Base-by-base conservation (phyloP, 805 yeast genomes). In the Candida patagonica region DNA sequence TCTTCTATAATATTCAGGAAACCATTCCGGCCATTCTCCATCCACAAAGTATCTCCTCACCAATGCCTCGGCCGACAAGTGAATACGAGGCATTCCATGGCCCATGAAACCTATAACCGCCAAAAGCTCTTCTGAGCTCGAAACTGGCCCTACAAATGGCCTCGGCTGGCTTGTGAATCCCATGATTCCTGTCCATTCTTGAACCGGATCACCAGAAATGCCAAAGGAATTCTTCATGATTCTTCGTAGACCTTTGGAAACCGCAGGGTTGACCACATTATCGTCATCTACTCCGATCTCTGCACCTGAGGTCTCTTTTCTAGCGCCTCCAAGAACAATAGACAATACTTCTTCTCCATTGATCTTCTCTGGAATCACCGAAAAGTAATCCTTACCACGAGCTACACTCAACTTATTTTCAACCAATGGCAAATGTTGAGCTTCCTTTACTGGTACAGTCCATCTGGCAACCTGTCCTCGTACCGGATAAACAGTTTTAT, bases 11-110 rank as follows among this genome's bases (percentile, higher is more conserved):
- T 12, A 26, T 4, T 19, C 13, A 10, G 50, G 50, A 24, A 46
- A 44, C 50, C 50, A 46, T 7, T 31, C 33, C 6, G 50, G 50
- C 42, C 41, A 46, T n/a, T 26, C 9, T 19, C 37, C 39, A 6
- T 32, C 37, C 13, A 24, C 19, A 30, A 35, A 37, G 22, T 30
- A 38, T 27, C 35, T 30, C 25, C 35, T 38, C 5, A 46, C 69
- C 16, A 68, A 42, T 1, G 67, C 68, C 41, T 65, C 61, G 12
- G 68, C 71, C 31, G 60, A 47, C 5, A 65, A 38, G 41, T 62
- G 62, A 7, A 67, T 65, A 30, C 73, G 54, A 25, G 74, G 73
- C 73, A 70, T 68, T 17, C 75, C 75, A 50, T 70, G 74, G 2
- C 74, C 75, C 31, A 66, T 63, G 52, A 67, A 70, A 0, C 75